A percentile compares a stretch with the other conserved stretches of the same genome.
Evolutionary conservation across 2,329 filamentous ascomycete species (phyloP).

Genomic region (Penicillium sp.): DNA sequence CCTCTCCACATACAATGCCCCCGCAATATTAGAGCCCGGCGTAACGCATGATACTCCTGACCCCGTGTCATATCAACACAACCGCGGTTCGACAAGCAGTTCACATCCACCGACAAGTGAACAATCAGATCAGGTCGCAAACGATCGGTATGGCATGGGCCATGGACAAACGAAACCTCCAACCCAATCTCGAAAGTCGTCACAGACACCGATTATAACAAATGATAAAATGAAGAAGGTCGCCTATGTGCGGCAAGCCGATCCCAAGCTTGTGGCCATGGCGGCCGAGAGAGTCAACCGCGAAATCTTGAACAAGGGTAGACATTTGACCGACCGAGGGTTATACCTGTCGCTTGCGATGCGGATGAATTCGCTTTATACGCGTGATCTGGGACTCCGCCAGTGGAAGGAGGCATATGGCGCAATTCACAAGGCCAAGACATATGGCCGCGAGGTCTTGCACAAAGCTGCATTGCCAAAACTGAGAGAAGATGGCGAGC

Average conservation of each 20-base stretch:
- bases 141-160: background rate
- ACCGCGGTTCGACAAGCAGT: background rate
- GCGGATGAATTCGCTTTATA: slow-evolving; percentile 20
- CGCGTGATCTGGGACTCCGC: slow-evolving; percentile 7
- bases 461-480: slow-evolving; percentile 9
- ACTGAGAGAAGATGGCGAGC: slow-evolving; percentile 13
- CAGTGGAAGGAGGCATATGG: slow-evolving; percentile 22
- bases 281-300: slow-evolving; percentile 14
- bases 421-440: slow-evolving; percentile 20
- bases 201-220: background rate
- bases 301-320: slow-evolving; percentile 14
- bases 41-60: background rate
- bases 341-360: slow-evolving; percentile 18
- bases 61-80: background rate
- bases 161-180: background rate
- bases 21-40: background rate
- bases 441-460: slow-evolving; percentile 9
- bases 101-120: background rate
- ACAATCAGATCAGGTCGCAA: background rate
- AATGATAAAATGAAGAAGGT: slow-evolving; percentile 2
- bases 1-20: slow-evolving; percentile 7
- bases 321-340: slow-evolving; percentile 15
- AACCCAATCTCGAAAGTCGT: background rate
- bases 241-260: slow-evolving; percentile 1
- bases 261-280: slow-evolving; percentile 10